A percentile compares a stretch with the other conserved stretches of the same genome.
Evolutionary conservation across 257 asterid genomes (phyloP).

Genomic region (Pogostemon cablin): DNA sequence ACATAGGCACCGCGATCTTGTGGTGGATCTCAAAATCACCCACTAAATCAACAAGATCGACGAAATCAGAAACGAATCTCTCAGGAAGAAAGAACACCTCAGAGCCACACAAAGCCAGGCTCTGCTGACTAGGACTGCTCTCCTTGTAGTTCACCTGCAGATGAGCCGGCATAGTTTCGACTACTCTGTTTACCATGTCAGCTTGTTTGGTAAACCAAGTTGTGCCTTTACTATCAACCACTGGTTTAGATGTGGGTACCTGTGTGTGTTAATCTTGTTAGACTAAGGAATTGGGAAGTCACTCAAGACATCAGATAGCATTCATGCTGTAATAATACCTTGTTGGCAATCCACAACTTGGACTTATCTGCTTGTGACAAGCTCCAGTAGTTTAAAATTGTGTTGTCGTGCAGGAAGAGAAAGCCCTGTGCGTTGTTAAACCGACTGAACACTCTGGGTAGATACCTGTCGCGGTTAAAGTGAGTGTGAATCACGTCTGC

Average conservation of each 20-base stretch:
- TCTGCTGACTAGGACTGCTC: slow-evolving; percentile 43
- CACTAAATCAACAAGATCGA: slow-evolving; percentile 48
- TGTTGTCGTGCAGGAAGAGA: slow-evolving; percentile 48
- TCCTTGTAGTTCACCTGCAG: slow-evolving; percentile 54
- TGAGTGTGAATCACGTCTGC: not conserved
- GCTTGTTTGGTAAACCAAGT: slow-evolving; percentile 47
- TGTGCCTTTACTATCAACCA: slow-evolving; percentile 30
- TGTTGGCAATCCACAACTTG: slow-evolving; percentile 52
- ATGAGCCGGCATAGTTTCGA: slow-evolving; percentile 51
- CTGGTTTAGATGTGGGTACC: slow-evolving; percentile 39
- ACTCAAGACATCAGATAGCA: not conserved
- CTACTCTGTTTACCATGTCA: slow-evolving; percentile 43
- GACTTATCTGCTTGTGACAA: slow-evolving; percentile 48
- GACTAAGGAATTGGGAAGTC: not conserved
- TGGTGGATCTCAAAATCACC: slow-evolving; percentile 50
- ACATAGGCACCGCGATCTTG: slow-evolving; percentile 50
- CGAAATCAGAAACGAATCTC: slow-evolving; percentile 41
- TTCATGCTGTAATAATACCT: slow-evolving; percentile 40
- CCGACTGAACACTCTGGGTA: slow-evolving; percentile 38
- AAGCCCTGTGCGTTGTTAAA: slow-evolving; percentile 46
- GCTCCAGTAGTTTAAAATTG: slow-evolving; percentile 52
- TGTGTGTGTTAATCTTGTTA: slow-evolving; percentile 19
- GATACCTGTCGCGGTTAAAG: slow-evolving; percentile 34
- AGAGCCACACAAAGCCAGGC: slow-evolving; percentile 45
- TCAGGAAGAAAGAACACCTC: slow-evolving; percentile 47